A percentile compares a stretch with the other conserved stretches of the same genome.
phyloP scores from a whole-genome alignment of 306 rosid genomes.

The Sicyos baderoa region DNA sequence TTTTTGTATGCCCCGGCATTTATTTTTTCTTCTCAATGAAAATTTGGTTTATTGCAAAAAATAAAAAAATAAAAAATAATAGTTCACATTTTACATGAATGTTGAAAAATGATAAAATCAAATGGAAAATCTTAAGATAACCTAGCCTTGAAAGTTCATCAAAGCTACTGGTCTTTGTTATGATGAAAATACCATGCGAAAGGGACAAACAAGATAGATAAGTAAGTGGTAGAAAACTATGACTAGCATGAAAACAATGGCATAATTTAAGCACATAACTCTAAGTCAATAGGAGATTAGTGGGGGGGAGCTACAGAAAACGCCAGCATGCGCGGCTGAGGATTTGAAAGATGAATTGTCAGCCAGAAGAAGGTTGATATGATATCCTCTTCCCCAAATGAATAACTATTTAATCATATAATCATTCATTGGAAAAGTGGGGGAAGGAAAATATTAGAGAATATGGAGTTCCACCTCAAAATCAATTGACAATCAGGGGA shows the following conservation, averaged over 20 bases:
- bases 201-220: slow-evolving; percentile 4
- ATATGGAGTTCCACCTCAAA: too few species aligned
- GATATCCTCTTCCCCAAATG: neutral
- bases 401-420: slow-evolving; percentile 8
- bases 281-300: neutral
- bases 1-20: too few species aligned
- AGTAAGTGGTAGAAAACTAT: neutral
- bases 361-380: neutral
- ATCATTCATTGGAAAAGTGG: neutral
- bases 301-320: neutral
- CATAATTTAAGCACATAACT: slow-evolving; percentile 17
- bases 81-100: neutral
- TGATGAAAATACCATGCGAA: slow-evolving; percentile 11
- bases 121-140: neutral
- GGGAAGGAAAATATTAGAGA: slow-evolving; percentile 13
- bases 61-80: neutral
- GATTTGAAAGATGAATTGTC: slow-evolving; percentile 12
- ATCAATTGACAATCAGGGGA: too few species aligned
- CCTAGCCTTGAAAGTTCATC: neutral
- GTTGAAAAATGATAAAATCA: neutral
- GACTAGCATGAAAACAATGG: slow-evolving; percentile 6
- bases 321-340: slow-evolving; percentile 2
- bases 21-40: too few species aligned
- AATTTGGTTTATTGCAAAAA: too few species aligned
- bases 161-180: neutral